Percentiles rank a stretch among this genome's conserved stretches.
Evolutionary conservation across 768 basidiomycete species (phyloP).

Genomic region (Pholiota molesta): DNA sequence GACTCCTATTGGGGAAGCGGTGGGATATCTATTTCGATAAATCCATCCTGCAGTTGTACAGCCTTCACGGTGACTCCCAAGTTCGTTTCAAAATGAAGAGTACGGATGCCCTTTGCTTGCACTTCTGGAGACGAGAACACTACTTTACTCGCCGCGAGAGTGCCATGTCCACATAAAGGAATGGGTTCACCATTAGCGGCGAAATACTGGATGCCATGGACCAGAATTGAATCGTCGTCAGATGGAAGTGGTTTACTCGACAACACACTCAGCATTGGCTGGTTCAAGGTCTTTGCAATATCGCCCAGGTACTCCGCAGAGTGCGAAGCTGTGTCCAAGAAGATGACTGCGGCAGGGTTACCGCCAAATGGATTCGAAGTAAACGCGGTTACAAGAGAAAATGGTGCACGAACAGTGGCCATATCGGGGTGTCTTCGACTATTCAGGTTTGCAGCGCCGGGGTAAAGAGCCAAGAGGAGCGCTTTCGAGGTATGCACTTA

Average conservation of each 20-base stretch:
- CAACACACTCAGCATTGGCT: slow-evolving; percentile 44
- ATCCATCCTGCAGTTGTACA: slow-evolving; percentile 31
- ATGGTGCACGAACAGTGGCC: slow-evolving; percentile 24
- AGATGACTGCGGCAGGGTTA: slow-evolving; percentile 32
- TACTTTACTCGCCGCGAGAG: slow-evolving; percentile 44
- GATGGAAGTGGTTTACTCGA: slow-evolving; percentile 26
- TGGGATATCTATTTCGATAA: slow-evolving; percentile 43
- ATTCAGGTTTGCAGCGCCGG: neutral
- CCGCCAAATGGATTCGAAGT: slow-evolving; percentile 18
- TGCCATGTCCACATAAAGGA: slow-evolving; percentile 46
- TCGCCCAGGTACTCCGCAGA: slow-evolving; percentile 31
- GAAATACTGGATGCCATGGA: slow-evolving; percentile 41
- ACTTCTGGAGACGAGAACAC: slow-evolving; percentile 36
- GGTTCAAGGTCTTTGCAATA: slow-evolving; percentile 47
- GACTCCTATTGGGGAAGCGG: slow-evolving; percentile 26
- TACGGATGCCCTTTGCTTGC: slow-evolving; percentile 28
- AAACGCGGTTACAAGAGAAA: slow-evolving; percentile 29
- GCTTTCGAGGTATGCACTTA: too few species aligned
- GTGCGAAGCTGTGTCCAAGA: slow-evolving; percentile 44
- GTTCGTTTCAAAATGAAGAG: slow-evolving; percentile 36
- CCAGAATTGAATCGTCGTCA: slow-evolving; percentile 26
- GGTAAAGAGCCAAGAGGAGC: neutral
- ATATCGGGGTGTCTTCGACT: slow-evolving; percentile 4
- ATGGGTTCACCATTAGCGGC: slow-evolving; percentile 30
- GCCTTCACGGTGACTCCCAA: slow-evolving; percentile 30